Conservation (phyloP, 768 basidiomycete species). For the Ephemerocybe angulata region DNA sequence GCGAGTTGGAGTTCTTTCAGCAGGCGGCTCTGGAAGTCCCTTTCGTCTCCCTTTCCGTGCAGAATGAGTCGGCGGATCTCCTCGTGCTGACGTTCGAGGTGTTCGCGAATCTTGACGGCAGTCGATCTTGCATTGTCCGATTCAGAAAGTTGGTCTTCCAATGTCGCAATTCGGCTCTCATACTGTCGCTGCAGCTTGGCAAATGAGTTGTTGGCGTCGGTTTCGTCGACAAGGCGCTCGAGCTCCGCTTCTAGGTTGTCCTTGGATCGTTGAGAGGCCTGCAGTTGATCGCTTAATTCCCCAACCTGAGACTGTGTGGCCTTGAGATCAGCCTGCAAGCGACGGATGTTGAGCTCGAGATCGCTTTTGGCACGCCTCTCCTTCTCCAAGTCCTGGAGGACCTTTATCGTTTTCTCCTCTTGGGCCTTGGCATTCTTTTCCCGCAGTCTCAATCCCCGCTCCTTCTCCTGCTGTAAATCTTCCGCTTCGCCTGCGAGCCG, state of each 20-base stretch:
- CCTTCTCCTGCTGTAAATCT: slow-evolving; percentile 72
- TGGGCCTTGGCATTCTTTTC: slow-evolving; percentile 64
- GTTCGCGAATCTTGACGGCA: slow-evolving; percentile 54
- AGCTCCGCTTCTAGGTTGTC: slow-evolving; percentile 65
- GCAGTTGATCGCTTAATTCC: slow-evolving; percentile 52
- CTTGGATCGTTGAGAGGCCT: slow-evolving; percentile 56
- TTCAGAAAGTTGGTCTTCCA: slow-evolving; percentile 61
- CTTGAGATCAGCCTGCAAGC: slow-evolving; percentile 60
- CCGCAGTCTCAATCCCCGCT: slow-evolving; percentile 63
- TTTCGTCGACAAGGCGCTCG: slow-evolving; percentile 59
- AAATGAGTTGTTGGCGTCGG: slow-evolving; percentile 48
- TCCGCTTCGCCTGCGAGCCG: slow-evolving; percentile 78
- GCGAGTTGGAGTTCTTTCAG: slow-evolving; percentile 59
- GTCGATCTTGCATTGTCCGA: slow-evolving; percentile 47
- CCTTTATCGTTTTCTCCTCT: slow-evolving; percentile 57
- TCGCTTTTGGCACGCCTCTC: slow-evolving; percentile 64
- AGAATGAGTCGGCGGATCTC: slow-evolving; percentile 67
- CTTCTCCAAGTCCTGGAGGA: slow-evolving; percentile 57
- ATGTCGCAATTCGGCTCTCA: slow-evolving; percentile 54
- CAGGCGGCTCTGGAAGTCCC: slow-evolving; percentile 56
- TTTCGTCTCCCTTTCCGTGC: slow-evolving; percentile 55
- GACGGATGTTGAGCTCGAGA: slow-evolving; percentile 58
- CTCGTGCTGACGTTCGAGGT: slow-evolving; percentile 64
- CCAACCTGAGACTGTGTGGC: slow-evolving; percentile 50
- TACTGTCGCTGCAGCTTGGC: slow-evolving; percentile 63